Evolutionary conservation across 176 grass and related monocot species (phyloP).

Genomic region (Pontederia crassipes): DNA sequence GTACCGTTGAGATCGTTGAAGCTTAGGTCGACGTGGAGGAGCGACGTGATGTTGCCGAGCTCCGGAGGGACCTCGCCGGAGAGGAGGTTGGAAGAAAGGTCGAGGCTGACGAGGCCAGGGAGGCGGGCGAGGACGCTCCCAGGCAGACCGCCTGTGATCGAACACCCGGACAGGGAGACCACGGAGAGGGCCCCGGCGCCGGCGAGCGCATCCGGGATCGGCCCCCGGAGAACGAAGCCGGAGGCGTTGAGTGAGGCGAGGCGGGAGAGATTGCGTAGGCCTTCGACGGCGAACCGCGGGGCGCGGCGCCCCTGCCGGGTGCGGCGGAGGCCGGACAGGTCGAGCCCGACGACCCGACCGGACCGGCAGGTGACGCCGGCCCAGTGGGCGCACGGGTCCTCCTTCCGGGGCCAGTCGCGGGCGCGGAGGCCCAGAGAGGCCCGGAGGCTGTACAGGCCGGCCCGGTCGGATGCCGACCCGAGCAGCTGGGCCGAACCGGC

Average conservation of each 20-base stretch:
- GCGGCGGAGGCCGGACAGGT: neutral
- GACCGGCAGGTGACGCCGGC: neutral
- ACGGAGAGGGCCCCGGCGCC: neutral
- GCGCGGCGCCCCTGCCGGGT: neutral
- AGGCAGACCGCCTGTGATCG: neutral
- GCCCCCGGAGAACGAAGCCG: conserved; percentile 4
- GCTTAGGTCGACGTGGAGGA: conserved; percentile 30
- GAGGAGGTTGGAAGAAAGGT: conserved; percentile 18
- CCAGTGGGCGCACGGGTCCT: conserved; percentile 5
- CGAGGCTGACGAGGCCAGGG: neutral
- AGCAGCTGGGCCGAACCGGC: neutral
- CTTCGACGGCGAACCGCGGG: neutral
- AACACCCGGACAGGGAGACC: neutral
- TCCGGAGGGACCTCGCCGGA: conserved; percentile 37
- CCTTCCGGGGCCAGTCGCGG: neutral
- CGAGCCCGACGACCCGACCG: neutral
- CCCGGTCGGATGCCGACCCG: neutral
- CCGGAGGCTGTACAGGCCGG: neutral
- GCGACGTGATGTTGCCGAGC: conserved; percentile 28
- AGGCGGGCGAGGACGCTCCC: neutral
- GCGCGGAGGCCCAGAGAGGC: conserved; percentile 10
- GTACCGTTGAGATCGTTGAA: conserved; percentile 6
- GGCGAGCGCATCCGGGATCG: neutral
- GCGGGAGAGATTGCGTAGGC: neutral
- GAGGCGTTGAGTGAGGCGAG: conserved; percentile 9